These are phyloP conservation scores for Venturia nashicola DNA, from an alignment of 2,329 filamentous ascomycete species.

Conservation along the genomic window DNA sequence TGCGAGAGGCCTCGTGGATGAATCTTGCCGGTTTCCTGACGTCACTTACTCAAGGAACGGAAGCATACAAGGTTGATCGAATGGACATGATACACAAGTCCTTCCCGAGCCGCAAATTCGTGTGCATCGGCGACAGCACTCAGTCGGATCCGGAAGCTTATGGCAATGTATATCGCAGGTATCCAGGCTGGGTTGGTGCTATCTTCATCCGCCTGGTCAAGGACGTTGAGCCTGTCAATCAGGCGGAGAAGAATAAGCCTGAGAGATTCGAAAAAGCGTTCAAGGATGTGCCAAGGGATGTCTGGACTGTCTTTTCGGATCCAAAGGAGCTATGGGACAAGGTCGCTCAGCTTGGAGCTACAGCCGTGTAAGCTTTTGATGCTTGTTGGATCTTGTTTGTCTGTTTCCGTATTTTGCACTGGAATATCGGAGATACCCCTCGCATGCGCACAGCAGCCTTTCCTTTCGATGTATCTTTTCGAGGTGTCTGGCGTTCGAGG, in stretches of 20 bases:
- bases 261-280: slow-evolving; percentile 77
- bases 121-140: slow-evolving; percentile 82
- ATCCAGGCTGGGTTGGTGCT: slow-evolving; percentile 64
- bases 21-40: slow-evolving; percentile 68
- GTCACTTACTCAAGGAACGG: slow-evolving; percentile 66
- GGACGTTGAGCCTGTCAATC: slow-evolving; percentile 58
- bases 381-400: neutral
- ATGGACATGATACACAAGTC: slow-evolving; percentile 67
- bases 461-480: neutral
- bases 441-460: neutral
- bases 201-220: slow-evolving; percentile 80
- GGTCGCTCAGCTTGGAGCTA: slow-evolving; percentile 19
- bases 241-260: slow-evolving; percentile 55
- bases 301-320: slow-evolving; percentile 76
- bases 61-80: slow-evolving; percentile 74
- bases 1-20: slow-evolving; percentile 79
- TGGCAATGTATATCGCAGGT: slow-evolving; percentile 58
- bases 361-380: neutral
- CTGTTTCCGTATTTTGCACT: neutral
- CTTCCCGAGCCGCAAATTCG: slow-evolving; percentile 67
- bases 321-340: slow-evolving; percentile 48
- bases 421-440: neutral
- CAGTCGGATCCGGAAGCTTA: slow-evolving; percentile 88
- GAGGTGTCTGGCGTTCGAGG: neutral
- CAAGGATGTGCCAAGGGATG: slow-evolving; percentile 51